Percentiles rank a stretch among this genome's conserved stretches.
Evolutionary conservation across 495 filamentous ascomycete genomes (phyloP).

Genomic region (Clohesyomyces aquaticus): DNA sequence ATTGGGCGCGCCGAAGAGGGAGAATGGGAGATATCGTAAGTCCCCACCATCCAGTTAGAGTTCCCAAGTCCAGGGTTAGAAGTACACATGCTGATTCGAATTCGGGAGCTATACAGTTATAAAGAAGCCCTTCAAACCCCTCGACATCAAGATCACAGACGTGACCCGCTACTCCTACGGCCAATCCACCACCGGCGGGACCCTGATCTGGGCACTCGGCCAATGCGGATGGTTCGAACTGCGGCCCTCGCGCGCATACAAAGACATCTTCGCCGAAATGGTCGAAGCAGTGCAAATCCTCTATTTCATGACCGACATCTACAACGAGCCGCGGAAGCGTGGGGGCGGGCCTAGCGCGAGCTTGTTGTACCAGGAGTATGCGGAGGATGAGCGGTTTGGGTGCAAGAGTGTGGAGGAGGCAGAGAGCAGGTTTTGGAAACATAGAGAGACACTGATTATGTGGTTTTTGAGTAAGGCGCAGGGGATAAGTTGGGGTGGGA

Average conservation of each 20-base stretch:
- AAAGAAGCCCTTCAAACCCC: constrained; percentile 36
- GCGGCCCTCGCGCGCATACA: constrained; percentile 63
- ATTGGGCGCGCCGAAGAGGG: constrained; percentile 52
- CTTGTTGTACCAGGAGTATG: constrained; percentile 46
- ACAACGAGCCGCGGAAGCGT: constrained; percentile 36
- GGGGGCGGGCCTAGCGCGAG: constrained; percentile 37
- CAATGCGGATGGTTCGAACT: constrained; percentile 80
- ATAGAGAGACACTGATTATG: constrained; percentile 59
- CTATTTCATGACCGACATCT: constrained; percentile 66
- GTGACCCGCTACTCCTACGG: constrained; percentile 73
- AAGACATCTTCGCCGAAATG: constrained; percentile 65
- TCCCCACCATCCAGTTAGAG: constrained; percentile 42
- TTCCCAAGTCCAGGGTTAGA: background rate
- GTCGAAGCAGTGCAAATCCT: constrained; percentile 70
- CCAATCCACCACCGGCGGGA: constrained; percentile 60
- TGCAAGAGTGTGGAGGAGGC: constrained; percentile 52
- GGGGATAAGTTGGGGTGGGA: constrained; percentile 59
- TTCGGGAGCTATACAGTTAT: background rate
- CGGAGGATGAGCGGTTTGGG: constrained; percentile 26
- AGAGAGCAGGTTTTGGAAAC: constrained; percentile 56
- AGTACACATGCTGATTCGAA: background rate
- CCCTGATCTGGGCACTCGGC: constrained; percentile 76
- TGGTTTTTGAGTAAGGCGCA: constrained; percentile 63
- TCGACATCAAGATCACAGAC: constrained; percentile 63
- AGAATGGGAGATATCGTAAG: constrained; percentile 42